Base-by-base conservation (phyloP, 2,329 filamentous ascomycete species). In the Ambrosiella cleistominuta region DNA sequence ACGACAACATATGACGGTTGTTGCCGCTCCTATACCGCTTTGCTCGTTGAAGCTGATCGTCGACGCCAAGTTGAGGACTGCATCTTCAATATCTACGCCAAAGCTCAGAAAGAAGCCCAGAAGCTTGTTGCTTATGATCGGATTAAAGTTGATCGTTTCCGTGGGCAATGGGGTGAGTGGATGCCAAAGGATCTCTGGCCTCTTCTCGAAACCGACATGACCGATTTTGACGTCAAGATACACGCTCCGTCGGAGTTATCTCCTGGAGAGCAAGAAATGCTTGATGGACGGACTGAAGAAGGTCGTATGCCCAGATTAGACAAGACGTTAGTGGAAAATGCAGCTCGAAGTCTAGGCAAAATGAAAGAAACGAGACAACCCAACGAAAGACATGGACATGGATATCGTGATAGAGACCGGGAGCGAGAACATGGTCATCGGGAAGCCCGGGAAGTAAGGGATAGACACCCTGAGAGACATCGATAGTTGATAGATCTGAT, bases 151-250 rank as follows among this genome's bases (percentile, higher is more conserved):
- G 85, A 94, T 62, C 73, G 78, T 0, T 97, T 98, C 68, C 79
- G 86, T 39, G 75, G 83, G 36, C 85, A 95, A 49, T 83, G 93
- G 11, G 90, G 89, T 7, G 88, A 94, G 62, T 95, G 82, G 66
- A 70, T 98, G 9, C 93, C 93, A 0, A 83, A 84, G 0, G 89
- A 96, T 67, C 80, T 96, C 19, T 96, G 89, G 88, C 83, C 82
- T 0, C 86, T 47, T 15, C 15, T 47, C 19, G 54, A 57, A 44
- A 54, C 52, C 7, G 15, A 40, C 15, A 54, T 54, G 52, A 42
- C 39, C 1, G 52, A 39, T 17, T 54, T 54, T 19, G 39, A 54
- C 17, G 37, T 54, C 8, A n/a, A 17, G 15, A 38, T 36, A 5
- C 7, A 15, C 13, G 3, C 40, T 6, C 37, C 52, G 8, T 12